Conservation (phyloP, 176 grass and related monocot species). For the Saccharum officinarum region DNA sequence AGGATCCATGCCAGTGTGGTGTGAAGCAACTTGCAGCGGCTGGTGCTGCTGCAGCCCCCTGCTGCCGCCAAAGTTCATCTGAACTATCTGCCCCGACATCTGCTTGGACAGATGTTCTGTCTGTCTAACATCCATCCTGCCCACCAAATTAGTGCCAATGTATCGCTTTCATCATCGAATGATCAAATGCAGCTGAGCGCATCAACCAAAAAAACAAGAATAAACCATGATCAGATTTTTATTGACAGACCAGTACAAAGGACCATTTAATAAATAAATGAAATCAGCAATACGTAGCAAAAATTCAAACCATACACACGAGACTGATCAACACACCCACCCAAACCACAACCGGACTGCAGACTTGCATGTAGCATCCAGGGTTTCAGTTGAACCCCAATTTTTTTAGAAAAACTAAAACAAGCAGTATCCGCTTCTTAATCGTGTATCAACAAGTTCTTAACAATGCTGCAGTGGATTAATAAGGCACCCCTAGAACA, state of each 20-base stretch:
- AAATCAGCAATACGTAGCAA: neutral
- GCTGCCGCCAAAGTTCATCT: conserved; percentile 26
- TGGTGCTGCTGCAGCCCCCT: conserved; percentile 5
- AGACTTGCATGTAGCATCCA: no score
- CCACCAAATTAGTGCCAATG: neutral
- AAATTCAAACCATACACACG: neutral
- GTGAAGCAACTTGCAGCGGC: conserved; percentile 28
- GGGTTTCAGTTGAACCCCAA: neutral
- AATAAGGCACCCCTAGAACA: neutral
- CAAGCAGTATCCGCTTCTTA: neutral
- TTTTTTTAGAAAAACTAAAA: neutral
- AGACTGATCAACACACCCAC: conserved; percentile 9
- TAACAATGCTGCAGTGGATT: neutral
- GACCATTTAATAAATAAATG: no score
- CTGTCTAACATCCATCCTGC: conserved; percentile 33
- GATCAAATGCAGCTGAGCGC: neutral
- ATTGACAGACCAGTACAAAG: neutral
- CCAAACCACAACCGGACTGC: neutral
- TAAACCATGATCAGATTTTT: neutral
- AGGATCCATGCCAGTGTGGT: conserved; percentile 27
- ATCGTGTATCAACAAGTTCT: neutral
- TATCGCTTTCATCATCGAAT: neutral
- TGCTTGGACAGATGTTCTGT: conserved; percentile 14
- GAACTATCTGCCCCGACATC: conserved; percentile 12
- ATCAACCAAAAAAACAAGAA: conserved; percentile 27